phyloP scores from a whole-genome alignment of 2,329 filamentous ascomycete genomes.

The Pyrenophora seminiperda region DNA sequence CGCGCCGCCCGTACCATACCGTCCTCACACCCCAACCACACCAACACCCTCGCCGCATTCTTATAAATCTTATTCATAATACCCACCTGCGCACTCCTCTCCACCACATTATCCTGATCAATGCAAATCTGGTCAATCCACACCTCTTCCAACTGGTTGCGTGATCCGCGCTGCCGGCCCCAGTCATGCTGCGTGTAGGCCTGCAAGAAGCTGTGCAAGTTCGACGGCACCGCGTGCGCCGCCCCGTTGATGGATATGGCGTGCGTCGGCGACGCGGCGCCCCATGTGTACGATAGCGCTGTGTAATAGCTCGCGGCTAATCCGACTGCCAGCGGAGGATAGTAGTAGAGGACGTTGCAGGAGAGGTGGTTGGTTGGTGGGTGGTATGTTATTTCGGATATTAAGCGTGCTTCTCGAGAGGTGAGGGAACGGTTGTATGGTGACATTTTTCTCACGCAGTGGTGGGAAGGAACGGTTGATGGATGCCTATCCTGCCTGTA shows the following conservation, averaged over 20 bases:
- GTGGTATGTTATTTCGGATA: too few species aligned
- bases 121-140: constrained; percentile 1
- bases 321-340: too few species aligned
- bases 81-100: neutral
- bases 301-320: too few species aligned
- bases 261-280: neutral
- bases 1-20: neutral
- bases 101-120: neutral
- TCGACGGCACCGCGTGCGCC: fast-evolving
- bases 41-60: neutral
- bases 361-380: too few species aligned
- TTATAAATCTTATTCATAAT: neutral
- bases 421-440: too few species aligned
- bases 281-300: neutral
- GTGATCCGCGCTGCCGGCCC: too few species aligned
- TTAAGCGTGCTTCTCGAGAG: too few species aligned
- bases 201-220: neutral
- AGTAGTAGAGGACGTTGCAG: too few species aligned
- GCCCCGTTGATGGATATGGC: neutral
- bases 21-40: neutral
- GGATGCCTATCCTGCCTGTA: too few species aligned
- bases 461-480: too few species aligned
- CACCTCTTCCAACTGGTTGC: too few species aligned
- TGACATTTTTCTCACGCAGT: too few species aligned
- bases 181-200: neutral